These are phyloP conservation scores for Sicyos baderoa DNA, from an alignment of 306 rosid genomes.

Conservation along the genomic window DNA sequence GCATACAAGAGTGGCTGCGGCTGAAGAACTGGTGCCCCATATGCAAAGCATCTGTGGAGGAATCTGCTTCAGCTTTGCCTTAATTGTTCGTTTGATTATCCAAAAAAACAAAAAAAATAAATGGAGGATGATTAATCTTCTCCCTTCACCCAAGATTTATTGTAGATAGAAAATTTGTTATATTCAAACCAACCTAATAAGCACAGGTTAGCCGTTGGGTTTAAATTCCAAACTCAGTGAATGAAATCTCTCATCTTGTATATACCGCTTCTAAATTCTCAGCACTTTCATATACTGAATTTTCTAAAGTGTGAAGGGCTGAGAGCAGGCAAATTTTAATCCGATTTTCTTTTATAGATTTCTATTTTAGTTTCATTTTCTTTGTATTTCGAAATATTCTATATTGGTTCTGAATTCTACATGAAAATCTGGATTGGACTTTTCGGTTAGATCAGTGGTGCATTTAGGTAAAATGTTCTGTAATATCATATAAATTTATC, in stretches of 20 bases:
- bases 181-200: conserved; percentile 41
- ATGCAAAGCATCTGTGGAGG: conserved; percentile 57
- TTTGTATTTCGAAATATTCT: too few species aligned
- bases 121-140: conserved; percentile 7
- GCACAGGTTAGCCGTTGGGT: conserved; percentile 33
- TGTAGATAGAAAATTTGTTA: conserved; percentile 53
- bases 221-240: conserved; percentile 26
- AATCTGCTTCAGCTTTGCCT: conserved; percentile 30
- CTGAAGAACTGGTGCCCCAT: conserved; percentile 98
- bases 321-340: too few species aligned
- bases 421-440: too few species aligned
- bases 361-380: too few species aligned
- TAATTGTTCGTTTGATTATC: conserved; percentile 10
- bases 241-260: conserved; percentile 9
- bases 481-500: too few species aligned
- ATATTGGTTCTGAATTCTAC: too few species aligned
- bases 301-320: background rate
- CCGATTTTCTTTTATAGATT: too few species aligned
- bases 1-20: conserved; percentile 84
- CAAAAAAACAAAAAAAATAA: background rate
- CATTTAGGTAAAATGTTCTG: too few species aligned
- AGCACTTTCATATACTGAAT: background rate
- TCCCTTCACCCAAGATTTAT: conserved; percentile 24
- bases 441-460: too few species aligned
- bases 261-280: background rate